These are phyloP conservation scores for Mycena crocata DNA, from an alignment of 768 basidiomycete genomes.

Conservation along the genomic window DNA sequence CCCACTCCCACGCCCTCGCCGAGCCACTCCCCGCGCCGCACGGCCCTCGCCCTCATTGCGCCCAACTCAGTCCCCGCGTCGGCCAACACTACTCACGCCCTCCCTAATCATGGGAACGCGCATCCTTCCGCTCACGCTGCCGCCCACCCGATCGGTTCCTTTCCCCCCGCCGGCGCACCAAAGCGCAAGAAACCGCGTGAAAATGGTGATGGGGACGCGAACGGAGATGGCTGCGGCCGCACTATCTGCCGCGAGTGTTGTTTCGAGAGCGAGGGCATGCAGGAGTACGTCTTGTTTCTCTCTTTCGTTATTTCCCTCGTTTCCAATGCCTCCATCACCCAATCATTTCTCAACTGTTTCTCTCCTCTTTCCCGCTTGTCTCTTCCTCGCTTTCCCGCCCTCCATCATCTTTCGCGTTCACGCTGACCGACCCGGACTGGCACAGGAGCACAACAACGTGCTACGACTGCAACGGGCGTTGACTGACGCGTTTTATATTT, in stretches of 20 bases:
- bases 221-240: slow-evolving; percentile 51
- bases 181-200: slow-evolving; percentile 46
- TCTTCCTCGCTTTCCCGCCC: not conserved
- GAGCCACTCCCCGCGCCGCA: slow-evolving; percentile 42
- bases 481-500: not conserved
- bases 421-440: not conserved
- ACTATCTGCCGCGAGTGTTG: slow-evolving; percentile 58
- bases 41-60: slow-evolving; percentile 43
- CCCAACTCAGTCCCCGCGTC: slow-evolving; percentile 40
- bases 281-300: slow-evolving; percentile 46
- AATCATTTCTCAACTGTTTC: not conserved
- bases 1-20: slow-evolving; percentile 50
- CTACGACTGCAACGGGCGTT: not conserved
- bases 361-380: not conserved
- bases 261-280: slow-evolving; percentile 55
- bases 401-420: too few relatives aligned
- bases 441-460: not conserved
- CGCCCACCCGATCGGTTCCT: too few relatives aligned
- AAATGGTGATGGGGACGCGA: slow-evolving; percentile 24
- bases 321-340: too few relatives aligned
- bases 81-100: too few relatives aligned
- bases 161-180: slow-evolving; percentile 16
- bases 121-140: not conserved
- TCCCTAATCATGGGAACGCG: too few relatives aligned
- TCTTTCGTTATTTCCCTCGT: not conserved